A percentile compares a stretch with the other conserved stretches of the same genome.
These are phyloP conservation scores for Clonostachys rosea DNA, from an alignment of 2,329 filamentous ascomycete genomes.

Conservation along the genomic window DNA sequence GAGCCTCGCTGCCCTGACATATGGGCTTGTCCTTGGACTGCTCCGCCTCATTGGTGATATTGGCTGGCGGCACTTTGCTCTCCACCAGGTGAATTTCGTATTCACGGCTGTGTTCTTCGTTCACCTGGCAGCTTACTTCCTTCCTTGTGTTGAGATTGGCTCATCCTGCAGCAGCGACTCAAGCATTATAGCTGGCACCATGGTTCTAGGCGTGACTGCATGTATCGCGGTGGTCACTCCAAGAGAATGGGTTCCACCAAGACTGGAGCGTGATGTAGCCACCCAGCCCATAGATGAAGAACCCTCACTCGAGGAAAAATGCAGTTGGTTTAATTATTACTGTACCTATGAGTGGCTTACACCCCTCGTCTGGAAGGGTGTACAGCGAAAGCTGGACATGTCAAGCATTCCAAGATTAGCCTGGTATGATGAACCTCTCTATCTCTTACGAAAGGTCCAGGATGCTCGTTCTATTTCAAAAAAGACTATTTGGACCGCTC, in stretches of 20 bases:
- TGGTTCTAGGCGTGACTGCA: constrained; percentile 27
- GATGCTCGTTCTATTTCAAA: constrained; percentile 33
- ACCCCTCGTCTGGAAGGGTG: constrained; percentile 41
- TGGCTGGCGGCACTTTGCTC: constrained; percentile 37
- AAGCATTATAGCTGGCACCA: constrained; percentile 24
- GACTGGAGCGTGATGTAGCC: constrained; percentile 27
- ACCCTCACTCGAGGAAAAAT: constrained; percentile 45
- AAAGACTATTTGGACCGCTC: constrained; percentile 37
- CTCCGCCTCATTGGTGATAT: constrained; percentile 29
- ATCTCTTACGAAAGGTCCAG: constrained; percentile 37
- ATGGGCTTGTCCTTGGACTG: constrained; percentile 37
- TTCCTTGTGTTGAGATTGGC: constrained; percentile 36
- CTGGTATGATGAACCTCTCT: constrained; percentile 50
- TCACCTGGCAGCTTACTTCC: constrained; percentile 25
- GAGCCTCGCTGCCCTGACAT: constrained; percentile 27
- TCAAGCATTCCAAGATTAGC: constrained; percentile 42
- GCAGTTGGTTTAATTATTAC: constrained; percentile 48
- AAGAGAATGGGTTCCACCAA: constrained; percentile 43
- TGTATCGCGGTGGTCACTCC: constrained; percentile 38
- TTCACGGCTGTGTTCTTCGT: constrained; percentile 28
- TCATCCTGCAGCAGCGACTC: constrained; percentile 19
- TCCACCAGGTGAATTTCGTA: constrained; percentile 45
- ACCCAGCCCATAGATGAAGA: constrained; percentile 20
- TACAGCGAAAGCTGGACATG: constrained; percentile 35
- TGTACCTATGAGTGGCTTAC: constrained; percentile 47